Evolutionary conservation across 192 early-diverging fungal genomes (phyloP).

Genomic region (Dissophora globulifera): DNA sequence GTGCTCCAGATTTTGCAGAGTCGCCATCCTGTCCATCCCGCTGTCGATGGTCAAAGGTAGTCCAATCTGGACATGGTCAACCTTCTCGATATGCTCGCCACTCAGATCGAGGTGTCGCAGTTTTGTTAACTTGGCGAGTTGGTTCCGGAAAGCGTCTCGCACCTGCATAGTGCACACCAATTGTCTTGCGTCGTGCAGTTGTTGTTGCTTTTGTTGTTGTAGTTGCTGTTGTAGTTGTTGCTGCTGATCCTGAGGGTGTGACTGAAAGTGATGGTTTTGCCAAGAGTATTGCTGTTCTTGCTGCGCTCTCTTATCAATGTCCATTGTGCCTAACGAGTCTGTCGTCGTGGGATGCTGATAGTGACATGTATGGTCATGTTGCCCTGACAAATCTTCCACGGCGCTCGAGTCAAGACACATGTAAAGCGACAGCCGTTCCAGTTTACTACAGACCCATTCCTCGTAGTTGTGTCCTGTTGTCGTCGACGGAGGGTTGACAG

Average conservation of each 20-base stretch:
- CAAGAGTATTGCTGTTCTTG: background rate
- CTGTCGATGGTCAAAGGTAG: constrained; percentile 13
- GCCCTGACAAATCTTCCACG: background rate
- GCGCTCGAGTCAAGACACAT: constrained; percentile 9
- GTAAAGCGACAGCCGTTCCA: constrained; percentile 22
- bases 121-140: constrained; percentile 14
- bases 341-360: background rate
- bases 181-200: no score
- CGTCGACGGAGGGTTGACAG: background rate
- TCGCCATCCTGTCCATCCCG: constrained; percentile 7
- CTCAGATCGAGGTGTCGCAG: constrained; percentile 25
- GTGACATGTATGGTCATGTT: background rate
- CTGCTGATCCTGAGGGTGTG: no score
- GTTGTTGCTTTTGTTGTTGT: background rate
- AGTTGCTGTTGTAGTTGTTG: background rate
- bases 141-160: constrained; percentile 8
- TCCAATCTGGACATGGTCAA: constrained; percentile 22
- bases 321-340: background rate
- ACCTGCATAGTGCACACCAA: background rate
- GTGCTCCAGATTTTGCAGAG: constrained; percentile 16
- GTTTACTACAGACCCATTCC: constrained; percentile 17
- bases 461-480: background rate
- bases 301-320: background rate
- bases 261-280: no score
- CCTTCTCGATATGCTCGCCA: constrained; percentile 32